Evolutionary conservation across 2,329 filamentous ascomycete genomes (phyloP), one percentile per base, ranked within the genome.

Genomic region (Keithomyces neogunnii): DNA sequence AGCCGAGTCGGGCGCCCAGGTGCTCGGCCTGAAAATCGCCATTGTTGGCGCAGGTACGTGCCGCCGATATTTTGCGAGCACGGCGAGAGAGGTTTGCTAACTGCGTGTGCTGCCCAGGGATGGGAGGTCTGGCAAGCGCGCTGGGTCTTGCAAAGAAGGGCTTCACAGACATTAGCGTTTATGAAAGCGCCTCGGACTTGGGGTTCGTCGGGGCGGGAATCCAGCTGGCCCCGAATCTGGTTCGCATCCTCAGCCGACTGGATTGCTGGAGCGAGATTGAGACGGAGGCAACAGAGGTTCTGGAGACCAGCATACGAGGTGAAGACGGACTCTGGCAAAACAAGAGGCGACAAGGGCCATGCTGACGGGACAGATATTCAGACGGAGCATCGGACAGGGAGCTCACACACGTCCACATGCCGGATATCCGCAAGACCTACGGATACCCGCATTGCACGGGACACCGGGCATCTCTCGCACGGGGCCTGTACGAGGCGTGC

Each of bases 131-230:
- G 31, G 81, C 85, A 52, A 77, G 75, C 48, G 86, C 87, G 5
- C 76, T 92, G 36, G 80, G 86, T 10, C 77, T 92, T 36, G 86
- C 88, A 40, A 86, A 86, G 68, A 82, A 84, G 59, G 88, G 88
- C 6, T 91, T 92, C 68, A 80, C 74, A 56, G 72, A 86, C 52
- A 84, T 92, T 60, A 74, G 85, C 50, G 80, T 92, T 48, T 92
- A 83, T 64, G 88, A 92, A 64, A 79, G 76, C 36, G 87, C 87
- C 0, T 80, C 84, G 4, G 79, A 82, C 57, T 75, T 92, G 3
- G 88, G 88, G 4, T 92, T 92, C 60, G 88, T 92, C 1, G 88
- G 88, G 26, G 88, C 88, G 1, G 88, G 88, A 4, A 92, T 92
- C 58, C 88, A 93, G 66, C 73, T 92, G 51, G 87, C 88, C 0